A percentile compares a stretch with the other conserved stretches of the same genome.
Conservation (phyloP, 2,329 filamentous ascomycete genomes). For the Colletotrichum liaoningense region DNA sequence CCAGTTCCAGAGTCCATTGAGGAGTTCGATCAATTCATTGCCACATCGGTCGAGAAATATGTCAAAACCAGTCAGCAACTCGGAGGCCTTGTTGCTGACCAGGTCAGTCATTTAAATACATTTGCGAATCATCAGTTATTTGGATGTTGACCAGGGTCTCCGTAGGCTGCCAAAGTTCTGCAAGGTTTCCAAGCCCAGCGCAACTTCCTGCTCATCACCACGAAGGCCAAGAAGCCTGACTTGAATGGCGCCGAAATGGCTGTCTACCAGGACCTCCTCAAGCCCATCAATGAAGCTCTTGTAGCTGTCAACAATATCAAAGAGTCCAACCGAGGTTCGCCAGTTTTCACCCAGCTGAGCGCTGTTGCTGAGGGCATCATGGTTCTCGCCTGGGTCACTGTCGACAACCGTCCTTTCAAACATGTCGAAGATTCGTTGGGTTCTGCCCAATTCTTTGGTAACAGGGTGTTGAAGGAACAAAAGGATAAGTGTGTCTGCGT, state of each 20-base stretch:
- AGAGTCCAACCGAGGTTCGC: conserved; percentile 81
- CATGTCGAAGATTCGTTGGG: conserved; percentile 86
- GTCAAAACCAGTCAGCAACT: conserved; percentile 81
- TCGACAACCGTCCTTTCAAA: conserved; percentile 85
- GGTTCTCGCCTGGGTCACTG: conserved; percentile 89
- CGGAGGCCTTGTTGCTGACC: conserved; percentile 82
- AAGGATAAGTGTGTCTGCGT: conserved; percentile 70
- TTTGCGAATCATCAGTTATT: background rate
- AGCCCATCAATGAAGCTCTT: conserved; percentile 87
- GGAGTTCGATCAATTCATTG: conserved; percentile 86
- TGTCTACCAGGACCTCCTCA: conserved; percentile 80
- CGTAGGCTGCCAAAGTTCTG: conserved; percentile 63
- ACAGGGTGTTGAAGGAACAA: conserved; percentile 90
- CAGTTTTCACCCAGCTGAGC: conserved; percentile 83
- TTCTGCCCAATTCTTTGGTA: conserved; percentile 92
- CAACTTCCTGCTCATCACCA: conserved; percentile 87
- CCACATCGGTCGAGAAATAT: conserved; percentile 80
- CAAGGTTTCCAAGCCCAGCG: conserved; percentile 85
- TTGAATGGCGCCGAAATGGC: conserved; percentile 68
- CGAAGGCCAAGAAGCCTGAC: conserved; percentile 92
- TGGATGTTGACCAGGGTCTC: conserved; percentile 8
- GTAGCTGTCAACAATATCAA: conserved; percentile 83
- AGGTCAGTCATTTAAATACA: conserved; percentile 64
- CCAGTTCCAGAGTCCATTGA: conserved; percentile 81
- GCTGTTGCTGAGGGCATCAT: conserved; percentile 92